A percentile compares a stretch with the other conserved stretches of the same genome.
These are phyloP conservation scores for Tricholomella constricta DNA, from an alignment of 768 basidiomycete species.

Conservation along the genomic window DNA sequence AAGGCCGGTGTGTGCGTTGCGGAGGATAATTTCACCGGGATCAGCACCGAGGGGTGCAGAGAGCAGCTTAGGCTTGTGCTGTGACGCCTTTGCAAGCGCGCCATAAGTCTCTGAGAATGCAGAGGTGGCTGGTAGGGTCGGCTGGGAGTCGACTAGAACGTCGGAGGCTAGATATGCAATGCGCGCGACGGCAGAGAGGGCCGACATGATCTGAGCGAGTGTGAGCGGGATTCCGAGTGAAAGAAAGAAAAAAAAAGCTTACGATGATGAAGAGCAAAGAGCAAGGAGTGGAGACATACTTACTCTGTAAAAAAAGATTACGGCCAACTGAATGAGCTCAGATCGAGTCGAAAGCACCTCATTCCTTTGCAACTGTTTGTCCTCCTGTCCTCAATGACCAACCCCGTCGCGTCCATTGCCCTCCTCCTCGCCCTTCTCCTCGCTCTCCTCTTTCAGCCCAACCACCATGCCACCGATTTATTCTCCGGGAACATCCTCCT, in stretches of 20 bases:
- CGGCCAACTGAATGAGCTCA: neutral
- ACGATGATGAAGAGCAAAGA: neutral
- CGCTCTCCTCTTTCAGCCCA: conserved; percentile 33
- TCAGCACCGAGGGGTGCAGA: conserved; percentile 67
- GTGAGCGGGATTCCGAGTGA: conserved; percentile 1
- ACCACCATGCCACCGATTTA: conserved; percentile 25
- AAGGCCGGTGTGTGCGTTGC: conserved; percentile 46
- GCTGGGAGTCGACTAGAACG: conserved; percentile 58
- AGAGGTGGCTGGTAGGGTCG: conserved; percentile 41
- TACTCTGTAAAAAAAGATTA: neutral
- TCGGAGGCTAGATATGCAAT: conserved; percentile 75
- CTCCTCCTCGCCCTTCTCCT: conserved; percentile 30
- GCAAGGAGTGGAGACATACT: no score
- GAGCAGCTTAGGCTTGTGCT: conserved; percentile 44
- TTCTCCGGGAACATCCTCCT: conserved; percentile 49
- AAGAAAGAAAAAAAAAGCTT: conserved; percentile 3
- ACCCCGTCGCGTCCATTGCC: neutral
- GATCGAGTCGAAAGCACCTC: conserved; percentile 41
- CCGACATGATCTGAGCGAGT: conserved; percentile 23
- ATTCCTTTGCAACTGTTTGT: conserved; percentile 42
- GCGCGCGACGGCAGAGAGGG: conserved; percentile 54
- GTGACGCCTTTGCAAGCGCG: conserved; percentile 34
- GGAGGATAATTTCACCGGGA: conserved; percentile 57
- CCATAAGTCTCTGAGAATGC: conserved; percentile 43
- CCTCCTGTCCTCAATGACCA: neutral